Evolutionary conservation across 2,329 filamentous ascomycete species (phyloP).

Genomic region (Alternaria alternata): DNA sequence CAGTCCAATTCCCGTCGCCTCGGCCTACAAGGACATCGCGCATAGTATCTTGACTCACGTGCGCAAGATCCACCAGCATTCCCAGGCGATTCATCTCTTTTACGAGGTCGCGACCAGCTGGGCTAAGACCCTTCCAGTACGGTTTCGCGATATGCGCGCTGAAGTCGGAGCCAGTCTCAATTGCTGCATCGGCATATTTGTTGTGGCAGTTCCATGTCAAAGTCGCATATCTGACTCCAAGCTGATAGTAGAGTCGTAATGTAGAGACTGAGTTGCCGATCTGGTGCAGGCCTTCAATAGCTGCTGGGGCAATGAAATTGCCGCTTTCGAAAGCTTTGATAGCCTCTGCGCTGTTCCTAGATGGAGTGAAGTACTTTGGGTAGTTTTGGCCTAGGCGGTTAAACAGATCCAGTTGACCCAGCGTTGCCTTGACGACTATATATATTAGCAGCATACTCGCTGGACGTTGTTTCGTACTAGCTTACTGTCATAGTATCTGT

Average conservation of each 20-base stretch:
- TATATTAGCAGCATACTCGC: conserved; percentile 14
- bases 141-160: conserved; percentile 58
- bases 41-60: conserved; percentile 84
- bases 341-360: conserved; percentile 67
- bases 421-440: conserved; percentile 69
- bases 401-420: conserved; percentile 79
- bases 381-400: conserved; percentile 69
- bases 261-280: conserved; percentile 85
- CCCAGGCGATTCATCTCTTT: conserved; percentile 93
- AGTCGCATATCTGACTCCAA: conserved; percentile 88
- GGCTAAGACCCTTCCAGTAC: conserved; percentile 75
- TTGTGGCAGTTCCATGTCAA: conserved; percentile 96
- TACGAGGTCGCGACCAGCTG: conserved; percentile 72
- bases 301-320: conserved; percentile 46
- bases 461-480: not conserved
- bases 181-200: conserved; percentile 83
- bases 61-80: conserved; percentile 90
- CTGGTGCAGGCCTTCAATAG: conserved; percentile 77
- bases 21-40: conserved; percentile 75
- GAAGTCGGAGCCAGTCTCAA: conserved; percentile 61
- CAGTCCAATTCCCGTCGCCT: conserved; percentile 64
- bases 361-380: conserved; percentile 73
- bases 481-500: conserved; percentile 73
- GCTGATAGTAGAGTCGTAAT: conserved; percentile 75
- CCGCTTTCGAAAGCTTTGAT: conserved; percentile 59